Base-by-base conservation (phyloP, 495 filamentous ascomycete species). In the Podospora bellae-mahoneyi region DNA sequence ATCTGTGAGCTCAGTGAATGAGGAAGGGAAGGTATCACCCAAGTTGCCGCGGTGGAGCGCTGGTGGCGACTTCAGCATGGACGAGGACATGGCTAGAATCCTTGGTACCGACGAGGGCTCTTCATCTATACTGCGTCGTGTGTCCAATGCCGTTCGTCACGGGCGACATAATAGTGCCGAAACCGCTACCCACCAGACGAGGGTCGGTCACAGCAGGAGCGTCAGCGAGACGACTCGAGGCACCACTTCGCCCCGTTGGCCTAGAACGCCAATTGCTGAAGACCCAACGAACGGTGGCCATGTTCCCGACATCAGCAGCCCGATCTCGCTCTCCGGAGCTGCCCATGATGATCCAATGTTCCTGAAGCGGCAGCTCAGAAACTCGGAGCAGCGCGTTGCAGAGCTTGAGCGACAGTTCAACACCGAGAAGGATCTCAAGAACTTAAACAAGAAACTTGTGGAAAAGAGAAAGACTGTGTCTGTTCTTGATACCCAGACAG, bases 381-480 rank as follows among this genome's bases (percentile, higher is more conserved):
- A 89, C 66, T 93, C 94, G 27, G 90, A 91, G 71, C 89, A 94
- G 73, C 86, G 89, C 56, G 89, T 92, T 54, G 86, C 89, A 2
- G 93, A 98, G 73, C 86, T 98, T 65, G 94, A 99, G 74, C 78
- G 82, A n/a, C 82, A 85, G 44, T 84, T 89, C 69, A 84, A 82
- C 69, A 85, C 87, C 18, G 90, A 90, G 20, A 90, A 90, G 26
- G 92, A 93, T 71, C 87, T 97, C 44, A 92, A 93, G 75, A 89
- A 88, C 66, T 85, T 95, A 32, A 93, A 94, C 74, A 92, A 89
- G 56, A 94, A 93, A 73, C 82, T 99, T 15, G 85, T 90, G 44
- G 93, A 98, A 78, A 98, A 98, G 82, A 87, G 95, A 59, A 96
- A 94, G 69, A 98, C 94, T 1, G 93, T 99, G 73, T 94, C 95